phyloP scores from a whole-genome alignment of 192 early-diverging fungal species.

The Chytriomyces sp. region DNA sequence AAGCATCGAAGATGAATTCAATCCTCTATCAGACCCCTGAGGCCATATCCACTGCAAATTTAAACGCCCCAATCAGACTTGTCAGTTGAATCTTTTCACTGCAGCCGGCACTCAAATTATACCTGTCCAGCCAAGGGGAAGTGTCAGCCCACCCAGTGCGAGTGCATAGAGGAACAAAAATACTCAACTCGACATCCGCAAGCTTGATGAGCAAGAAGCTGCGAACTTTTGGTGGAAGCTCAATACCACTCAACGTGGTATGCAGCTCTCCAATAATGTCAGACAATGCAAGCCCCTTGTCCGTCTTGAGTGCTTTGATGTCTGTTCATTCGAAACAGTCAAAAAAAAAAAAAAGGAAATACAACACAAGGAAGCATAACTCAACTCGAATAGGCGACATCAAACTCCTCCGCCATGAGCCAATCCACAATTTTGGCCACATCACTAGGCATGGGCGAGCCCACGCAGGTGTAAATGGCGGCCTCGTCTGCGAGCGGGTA shows the following conservation, averaged over 20 bases:
- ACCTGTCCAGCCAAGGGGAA: slow-evolving; percentile 43
- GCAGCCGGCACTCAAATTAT: slow-evolving; percentile 80
- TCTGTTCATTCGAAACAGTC: slow-evolving; percentile 45
- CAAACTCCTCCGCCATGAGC: slow-evolving; percentile 87
- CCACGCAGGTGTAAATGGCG: slow-evolving; percentile 92
- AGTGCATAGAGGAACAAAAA: background rate
- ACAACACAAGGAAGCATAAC: slow-evolving; percentile 7
- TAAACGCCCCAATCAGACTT: slow-evolving; percentile 86
- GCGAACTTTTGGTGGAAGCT: slow-evolving; percentile 69
- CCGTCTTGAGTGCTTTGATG: slow-evolving; percentile 72
- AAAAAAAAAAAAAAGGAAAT: background rate
- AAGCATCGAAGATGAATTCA: background rate
- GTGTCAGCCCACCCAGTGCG: background rate
- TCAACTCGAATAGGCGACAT: slow-evolving; percentile 62
- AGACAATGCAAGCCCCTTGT: slow-evolving; percentile 85
- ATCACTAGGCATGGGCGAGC: slow-evolving; percentile 84
- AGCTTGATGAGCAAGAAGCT: slow-evolving; percentile 77
- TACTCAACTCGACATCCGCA: slow-evolving; percentile 84
- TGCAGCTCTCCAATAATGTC: slow-evolving; percentile 88
- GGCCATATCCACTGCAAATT: slow-evolving; percentile 72
- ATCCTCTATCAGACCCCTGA: background rate
- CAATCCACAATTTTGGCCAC: slow-evolving; percentile 72
- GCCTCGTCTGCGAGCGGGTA: slow-evolving; percentile 73
- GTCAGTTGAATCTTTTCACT: slow-evolving; percentile 87
- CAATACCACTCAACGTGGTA: slow-evolving; percentile 64